Conservation (phyloP, 1,284 basidiomycete genomes). For the Hypsizygus ulmarius region DNA sequence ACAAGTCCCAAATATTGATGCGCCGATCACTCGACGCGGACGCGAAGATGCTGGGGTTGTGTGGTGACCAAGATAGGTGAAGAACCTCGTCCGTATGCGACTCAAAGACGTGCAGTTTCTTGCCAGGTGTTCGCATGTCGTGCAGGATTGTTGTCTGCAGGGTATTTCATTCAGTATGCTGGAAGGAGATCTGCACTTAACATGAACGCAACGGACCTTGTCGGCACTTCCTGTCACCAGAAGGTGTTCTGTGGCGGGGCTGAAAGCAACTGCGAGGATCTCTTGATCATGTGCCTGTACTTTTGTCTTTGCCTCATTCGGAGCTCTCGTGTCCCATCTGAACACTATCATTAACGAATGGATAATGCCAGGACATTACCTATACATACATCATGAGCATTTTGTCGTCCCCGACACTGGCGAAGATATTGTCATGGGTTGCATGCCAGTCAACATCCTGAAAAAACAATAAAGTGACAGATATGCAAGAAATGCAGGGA, state of each 20-base stretch:
- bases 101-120: conserved; percentile 89
- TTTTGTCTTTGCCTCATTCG: conserved; percentile 67
- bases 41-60: conserved; percentile 87
- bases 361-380: conserved; percentile 4
- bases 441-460: conserved; percentile 98
- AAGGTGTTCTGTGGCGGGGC: conserved; percentile 81
- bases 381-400: conserved; percentile 80
- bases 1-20: conserved; percentile 95
- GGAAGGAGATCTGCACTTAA: conserved; percentile 4
- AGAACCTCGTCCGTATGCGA: conserved; percentile 95
- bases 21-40: conserved; percentile 91
- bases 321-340: conserved; percentile 91
- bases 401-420: conserved; percentile 96
- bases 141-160: conserved; percentile 83
- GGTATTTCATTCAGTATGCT: conserved; percentile 4
- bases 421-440: conserved; percentile 83
- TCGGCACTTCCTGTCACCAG: conserved; percentile 93
- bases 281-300: conserved; percentile 89
- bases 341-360: conserved; percentile 10
- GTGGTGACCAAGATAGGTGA: conserved; percentile 93
- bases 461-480: background rate
- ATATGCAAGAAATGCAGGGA: conserved; percentile 2
- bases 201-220: conserved; percentile 55
- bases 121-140: conserved; percentile 82
- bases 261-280: conserved; percentile 90